phyloP scores from a whole-genome alignment of 2,329 filamentous ascomycete genomes.

The Paraphoma chrysanthemicola region DNA sequence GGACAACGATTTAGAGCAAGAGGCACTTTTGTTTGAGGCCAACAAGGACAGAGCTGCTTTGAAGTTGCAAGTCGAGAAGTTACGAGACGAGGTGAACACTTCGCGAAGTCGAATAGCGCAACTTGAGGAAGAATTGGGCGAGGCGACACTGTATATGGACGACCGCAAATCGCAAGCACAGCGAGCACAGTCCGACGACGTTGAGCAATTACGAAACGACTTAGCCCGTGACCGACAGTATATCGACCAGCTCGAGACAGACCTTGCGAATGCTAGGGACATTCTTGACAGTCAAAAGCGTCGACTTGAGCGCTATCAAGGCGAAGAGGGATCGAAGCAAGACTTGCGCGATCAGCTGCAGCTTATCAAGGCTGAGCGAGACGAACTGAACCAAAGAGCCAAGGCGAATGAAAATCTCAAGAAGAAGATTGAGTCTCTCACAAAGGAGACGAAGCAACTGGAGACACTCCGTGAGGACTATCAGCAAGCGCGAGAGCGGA shows the following conservation, averaged over 20 bases:
- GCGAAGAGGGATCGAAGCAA: conserved; percentile 53
- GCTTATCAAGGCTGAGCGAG: conserved; percentile 56
- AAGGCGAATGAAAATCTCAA: conserved; percentile 61
- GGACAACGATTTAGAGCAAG: conserved; percentile 57
- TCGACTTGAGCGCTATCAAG: conserved; percentile 53
- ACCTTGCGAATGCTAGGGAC: conserved; percentile 53
- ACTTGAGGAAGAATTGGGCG: conserved; percentile 57
- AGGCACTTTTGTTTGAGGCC: conserved; percentile 58
- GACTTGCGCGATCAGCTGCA: conserved; percentile 60
- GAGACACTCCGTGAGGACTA: conserved; percentile 54
- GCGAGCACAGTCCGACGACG: conserved; percentile 49
- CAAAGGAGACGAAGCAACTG: conserved; percentile 55
- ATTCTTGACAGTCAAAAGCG: conserved; percentile 55
- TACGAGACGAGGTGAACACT: conserved; percentile 52
- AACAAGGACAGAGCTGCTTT: conserved; percentile 55
- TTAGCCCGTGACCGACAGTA: conserved; percentile 56
- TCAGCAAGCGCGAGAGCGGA: conserved; percentile 51
- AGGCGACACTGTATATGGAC: conserved; percentile 55
- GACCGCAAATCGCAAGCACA: conserved; percentile 47
- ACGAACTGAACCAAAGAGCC: conserved; percentile 56
- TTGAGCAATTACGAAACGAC: conserved; percentile 54
- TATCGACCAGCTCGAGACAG: conserved; percentile 58
- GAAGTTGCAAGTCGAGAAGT: conserved; percentile 48
- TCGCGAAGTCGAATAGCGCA: conserved; percentile 51
- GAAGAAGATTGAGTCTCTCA: conserved; percentile 60